Base-by-base conservation (phyloP, 805 yeast species). In the Nakazawaea sp. region DNA sequence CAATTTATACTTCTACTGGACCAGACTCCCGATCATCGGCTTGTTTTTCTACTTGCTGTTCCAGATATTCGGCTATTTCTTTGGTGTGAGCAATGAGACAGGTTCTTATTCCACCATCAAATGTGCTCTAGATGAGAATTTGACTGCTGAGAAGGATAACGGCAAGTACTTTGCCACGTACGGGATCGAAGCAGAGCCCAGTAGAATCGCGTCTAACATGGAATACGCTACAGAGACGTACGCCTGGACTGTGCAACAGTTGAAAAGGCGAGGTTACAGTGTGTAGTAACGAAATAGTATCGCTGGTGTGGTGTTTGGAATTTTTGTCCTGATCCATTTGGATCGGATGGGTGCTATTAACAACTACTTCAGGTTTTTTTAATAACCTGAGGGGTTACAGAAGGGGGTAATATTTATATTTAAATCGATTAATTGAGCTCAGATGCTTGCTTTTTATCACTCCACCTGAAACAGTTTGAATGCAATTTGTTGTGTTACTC, bases 1-100 rank as follows among this genome's bases (percentile, higher is more conserved):
- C 2, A 80, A 81, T 46, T 55, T 81, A 32, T 82, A 81, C 52
- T 66, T 81, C 32, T 83, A 81, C 52, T 81, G 88, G 78, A 83
- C 90, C 2, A 61, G 86, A 39, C 61, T 81, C 12, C 94, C 95
- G 0, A 61, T 85, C 4, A 66, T 86, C n/a, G 95, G 96, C 1
- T 66, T 76, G 1, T 48, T 81, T 25, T 82, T 82, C 46, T 78
- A 89, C 86, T 57, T 81, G 27, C 55, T 74, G 8, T 82, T 84
- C 53, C 85, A 82, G 51, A 50, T 80, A 6, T 76, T 84, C 50
- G 85, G 84, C 1, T 73, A 60, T 46, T 55, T 81, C 30, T 71
- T 81, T 45, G 95, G 95, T 2, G 81, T 80, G 4, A 64, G 81
- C 2, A 72, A 72, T 36, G 88, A 84, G 50, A 75, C 79, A 51